Evolutionary conservation across 768 basidiomycete species (phyloP).

Genomic region (Tylopilus subfusipes): DNA sequence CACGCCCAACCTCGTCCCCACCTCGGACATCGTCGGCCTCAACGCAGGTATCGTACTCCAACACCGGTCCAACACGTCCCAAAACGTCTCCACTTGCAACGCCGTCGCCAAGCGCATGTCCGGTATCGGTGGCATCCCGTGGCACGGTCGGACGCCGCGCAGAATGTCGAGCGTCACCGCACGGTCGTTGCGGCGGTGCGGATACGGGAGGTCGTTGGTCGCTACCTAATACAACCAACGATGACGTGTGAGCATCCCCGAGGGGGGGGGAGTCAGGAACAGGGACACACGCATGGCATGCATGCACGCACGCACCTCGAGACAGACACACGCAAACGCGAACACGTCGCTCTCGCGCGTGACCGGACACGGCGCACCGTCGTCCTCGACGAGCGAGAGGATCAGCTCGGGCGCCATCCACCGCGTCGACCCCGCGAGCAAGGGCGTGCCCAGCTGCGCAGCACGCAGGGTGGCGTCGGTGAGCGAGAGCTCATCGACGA

Average conservation of each 20-base stretch:
- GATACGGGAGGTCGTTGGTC: slow-evolving; percentile 49
- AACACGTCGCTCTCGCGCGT: slow-evolving; percentile 57
- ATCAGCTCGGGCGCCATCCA: slow-evolving; percentile 56
- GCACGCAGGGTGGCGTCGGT: slow-evolving; percentile 21
- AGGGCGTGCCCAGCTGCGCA: slow-evolving; percentile 28
- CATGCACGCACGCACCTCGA: slow-evolving; percentile 50
- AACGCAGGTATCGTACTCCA: slow-evolving; percentile 39
- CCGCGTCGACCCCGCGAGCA: slow-evolving; percentile 34
- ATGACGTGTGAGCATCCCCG: too few species aligned
- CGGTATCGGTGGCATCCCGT: slow-evolving; percentile 25
- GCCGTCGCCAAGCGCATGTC: slow-evolving; percentile 13
- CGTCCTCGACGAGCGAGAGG: slow-evolving; percentile 47
- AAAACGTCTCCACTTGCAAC: slow-evolving; percentile 36
- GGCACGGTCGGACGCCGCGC: slow-evolving; percentile 46
- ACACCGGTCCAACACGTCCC: slow-evolving; percentile 43
- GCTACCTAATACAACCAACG: too few species aligned
- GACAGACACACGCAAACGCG: slow-evolving; percentile 55
- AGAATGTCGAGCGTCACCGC: slow-evolving; percentile 55
- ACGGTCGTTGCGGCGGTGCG: slow-evolving; percentile 51
- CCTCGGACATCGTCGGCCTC: slow-evolving; percentile 44
- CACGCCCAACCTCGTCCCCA: slow-evolving; percentile 18
- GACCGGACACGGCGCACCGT: slow-evolving; percentile 39
- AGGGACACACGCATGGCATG: neutral
- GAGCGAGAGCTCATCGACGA: slow-evolving; percentile 50
- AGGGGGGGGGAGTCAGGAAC: too few species aligned